Conservation (phyloP, 2,329 filamentous ascomycete genomes). For the Penicillium brevicompactum region DNA sequence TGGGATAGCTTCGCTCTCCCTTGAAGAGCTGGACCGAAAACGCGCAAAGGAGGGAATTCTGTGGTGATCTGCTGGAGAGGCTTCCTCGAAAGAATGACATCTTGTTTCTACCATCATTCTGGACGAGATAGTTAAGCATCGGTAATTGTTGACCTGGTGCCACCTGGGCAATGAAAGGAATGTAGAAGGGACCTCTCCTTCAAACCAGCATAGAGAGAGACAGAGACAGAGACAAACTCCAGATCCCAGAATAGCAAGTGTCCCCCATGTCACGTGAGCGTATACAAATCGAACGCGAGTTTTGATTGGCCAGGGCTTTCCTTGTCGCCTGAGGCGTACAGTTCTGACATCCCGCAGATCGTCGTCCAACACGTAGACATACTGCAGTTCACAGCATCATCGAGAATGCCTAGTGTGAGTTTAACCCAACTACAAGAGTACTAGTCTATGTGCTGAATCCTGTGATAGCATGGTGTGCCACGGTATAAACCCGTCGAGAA, state of each 20-base stretch:
- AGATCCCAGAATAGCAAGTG: conserved; percentile 8
- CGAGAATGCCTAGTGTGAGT: conserved; percentile 8
- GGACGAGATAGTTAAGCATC: conserved; percentile 4
- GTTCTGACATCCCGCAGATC: not conserved
- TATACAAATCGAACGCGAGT: not conserved
- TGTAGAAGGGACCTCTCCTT: conserved; percentile 10
- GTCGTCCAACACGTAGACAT: not conserved
- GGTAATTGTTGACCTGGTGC: conserved; percentile 1
- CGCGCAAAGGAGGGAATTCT: conserved; percentile 8
- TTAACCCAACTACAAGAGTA: not conserved
- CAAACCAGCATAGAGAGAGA: conserved; percentile 2
- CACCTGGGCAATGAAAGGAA: conserved; percentile 17
- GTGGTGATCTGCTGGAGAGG: conserved; percentile 15
- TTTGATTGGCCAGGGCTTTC: not conserved
- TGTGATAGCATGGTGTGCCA: conserved; percentile 76
- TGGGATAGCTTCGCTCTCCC: conserved; percentile 3
- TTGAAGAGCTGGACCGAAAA: conserved; percentile 15
- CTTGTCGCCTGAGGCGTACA: conserved; percentile 1
- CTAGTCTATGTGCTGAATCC: conserved; percentile 23
- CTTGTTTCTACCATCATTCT: conserved; percentile 27
- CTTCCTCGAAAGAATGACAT: conserved; percentile 31
- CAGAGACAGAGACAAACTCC: conserved; percentile 2
- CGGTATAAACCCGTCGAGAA: conserved; percentile 63
- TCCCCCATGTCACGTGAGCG: conserved; percentile 11
- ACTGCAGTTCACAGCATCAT: not conserved